phyloP scores from a whole-genome alignment of 2,329 filamentous ascomycete species.

The Tolypocladium endophyticum region DNA sequence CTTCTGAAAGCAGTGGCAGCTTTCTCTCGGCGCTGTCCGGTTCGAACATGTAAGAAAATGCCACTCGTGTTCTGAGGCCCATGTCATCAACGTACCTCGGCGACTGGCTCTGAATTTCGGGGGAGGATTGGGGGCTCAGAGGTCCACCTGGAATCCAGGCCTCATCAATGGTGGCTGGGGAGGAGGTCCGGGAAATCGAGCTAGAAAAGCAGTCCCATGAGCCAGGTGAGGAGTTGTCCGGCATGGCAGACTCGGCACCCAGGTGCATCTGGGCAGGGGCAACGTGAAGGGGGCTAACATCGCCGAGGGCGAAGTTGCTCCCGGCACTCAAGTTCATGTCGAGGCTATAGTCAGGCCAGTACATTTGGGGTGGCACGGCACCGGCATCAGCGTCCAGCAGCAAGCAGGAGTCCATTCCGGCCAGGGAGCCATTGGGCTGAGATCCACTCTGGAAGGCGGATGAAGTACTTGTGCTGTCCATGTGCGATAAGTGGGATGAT shows the following conservation, averaged over 20 bases:
- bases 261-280: constrained; percentile 45
- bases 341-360: constrained; percentile 37
- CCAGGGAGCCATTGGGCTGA: constrained; percentile 25
- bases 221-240: constrained; percentile 38
- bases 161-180: constrained; percentile 39
- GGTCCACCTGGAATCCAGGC: constrained; percentile 25
- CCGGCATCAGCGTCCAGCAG: constrained; percentile 38
- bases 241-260: constrained; percentile 38
- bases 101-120: constrained; percentile 37
- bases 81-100: constrained; percentile 37
- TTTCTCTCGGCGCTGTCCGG: constrained; percentile 20
- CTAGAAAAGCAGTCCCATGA: constrained; percentile 44
- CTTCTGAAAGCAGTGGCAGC: constrained; percentile 17
- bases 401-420: constrained; percentile 41
- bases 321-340: constrained; percentile 31
- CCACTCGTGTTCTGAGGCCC: neutral
- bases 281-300: constrained; percentile 38
- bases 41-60: constrained; percentile 11
- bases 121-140: constrained; percentile 33
- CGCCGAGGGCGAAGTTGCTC: constrained; percentile 31
- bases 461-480: constrained; percentile 42
- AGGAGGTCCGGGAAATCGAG: constrained; percentile 40
- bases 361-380: constrained; percentile 37
- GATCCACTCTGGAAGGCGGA: constrained; percentile 30
- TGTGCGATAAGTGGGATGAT: constrained; percentile 37